Percentiles rank a stretch among this genome's conserved stretches.
Conservation (phyloP, 2,329 filamentous ascomycete species). For the Venturia oleaginea region DNA sequence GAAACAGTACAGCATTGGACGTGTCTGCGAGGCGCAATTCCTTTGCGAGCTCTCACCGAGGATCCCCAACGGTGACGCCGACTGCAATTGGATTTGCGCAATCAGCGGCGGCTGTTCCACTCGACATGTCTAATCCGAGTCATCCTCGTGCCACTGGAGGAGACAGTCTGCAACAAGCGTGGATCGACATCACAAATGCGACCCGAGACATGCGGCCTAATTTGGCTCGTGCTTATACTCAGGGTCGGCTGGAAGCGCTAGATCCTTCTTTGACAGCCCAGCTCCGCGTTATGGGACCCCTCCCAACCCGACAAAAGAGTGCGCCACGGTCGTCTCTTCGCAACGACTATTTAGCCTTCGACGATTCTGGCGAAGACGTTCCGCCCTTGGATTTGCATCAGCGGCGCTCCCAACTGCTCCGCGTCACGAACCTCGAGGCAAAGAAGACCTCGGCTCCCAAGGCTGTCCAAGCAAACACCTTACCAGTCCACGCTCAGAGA, state of each 20-base stretch:
- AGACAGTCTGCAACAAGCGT: constrained; percentile 1
- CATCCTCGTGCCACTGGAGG: background rate
- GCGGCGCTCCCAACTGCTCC: background rate
- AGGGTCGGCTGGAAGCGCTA: constrained; percentile 10
- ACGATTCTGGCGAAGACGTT: background rate
- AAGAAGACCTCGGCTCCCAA: background rate
- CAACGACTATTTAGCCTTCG: background rate
- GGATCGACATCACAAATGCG: constrained; percentile 3
- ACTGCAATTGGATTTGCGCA: background rate
- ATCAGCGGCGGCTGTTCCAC: background rate
- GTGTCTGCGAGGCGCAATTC: background rate
- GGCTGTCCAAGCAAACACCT: background rate
- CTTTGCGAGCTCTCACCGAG: background rate
- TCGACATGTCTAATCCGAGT: background rate
- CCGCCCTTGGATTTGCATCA: background rate
- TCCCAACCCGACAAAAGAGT: background rate
- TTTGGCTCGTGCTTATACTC: constrained; percentile 12
- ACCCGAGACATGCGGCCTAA: constrained; percentile 7
- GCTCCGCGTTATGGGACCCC: background rate
- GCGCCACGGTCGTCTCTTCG: background rate
- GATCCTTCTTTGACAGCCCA: constrained; percentile 1
- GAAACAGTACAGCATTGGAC: constrained; percentile 10
- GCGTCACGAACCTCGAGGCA: background rate
- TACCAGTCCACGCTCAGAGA: background rate
- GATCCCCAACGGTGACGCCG: background rate